phyloP scores from a whole-genome alignment of 306 rosid genomes.

The Prunus padus region DNA sequence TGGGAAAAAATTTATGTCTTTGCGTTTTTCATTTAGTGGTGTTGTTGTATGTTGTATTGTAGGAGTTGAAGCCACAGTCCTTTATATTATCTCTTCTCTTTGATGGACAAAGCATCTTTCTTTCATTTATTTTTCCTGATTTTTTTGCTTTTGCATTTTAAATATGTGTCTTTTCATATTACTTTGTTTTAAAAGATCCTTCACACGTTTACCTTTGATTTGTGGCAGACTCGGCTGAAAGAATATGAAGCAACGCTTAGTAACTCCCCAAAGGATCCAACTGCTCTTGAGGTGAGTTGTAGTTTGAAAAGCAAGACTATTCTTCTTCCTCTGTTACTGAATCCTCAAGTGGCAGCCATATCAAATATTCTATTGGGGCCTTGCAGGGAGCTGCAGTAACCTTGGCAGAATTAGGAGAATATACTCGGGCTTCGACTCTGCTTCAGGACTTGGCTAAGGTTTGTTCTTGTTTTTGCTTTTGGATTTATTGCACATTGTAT shows the following conservation, averaged over 20 bases:
- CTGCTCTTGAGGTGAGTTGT: slow-evolving; percentile 83
- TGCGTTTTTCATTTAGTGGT: not conserved
- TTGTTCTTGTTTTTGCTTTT: slow-evolving; percentile 20
- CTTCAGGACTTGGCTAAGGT: slow-evolving; percentile 85
- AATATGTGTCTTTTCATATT: not conserved
- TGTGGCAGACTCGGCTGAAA: slow-evolving; percentile 72
- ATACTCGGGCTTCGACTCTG: slow-evolving; percentile 67
- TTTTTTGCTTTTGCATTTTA: not conserved
- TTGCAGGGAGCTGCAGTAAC: slow-evolving; percentile 94
- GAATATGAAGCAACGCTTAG: slow-evolving; percentile 65
- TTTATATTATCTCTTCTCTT: not conserved
- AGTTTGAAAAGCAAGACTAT: not conserved
- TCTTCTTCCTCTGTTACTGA: slow-evolving; percentile 29
- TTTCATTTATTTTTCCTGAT: not conserved
- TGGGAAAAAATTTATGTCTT: not conserved
- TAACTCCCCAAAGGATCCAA: slow-evolving; percentile 71
- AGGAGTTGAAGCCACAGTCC: not conserved
- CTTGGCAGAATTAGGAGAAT: slow-evolving; percentile 80
- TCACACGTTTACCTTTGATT: slow-evolving; percentile 19
- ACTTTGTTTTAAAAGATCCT: not conserved
- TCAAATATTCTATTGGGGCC: slow-evolving; percentile 28
- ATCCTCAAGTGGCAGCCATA: slow-evolving; percentile 14
- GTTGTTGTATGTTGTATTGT: not conserved
- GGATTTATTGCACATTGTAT: slow-evolving; percentile 12
- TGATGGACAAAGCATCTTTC: not conserved